Evolutionary conservation across 108 stramenopile species (phyloP), one percentile per base, ranked within the genome.

Genomic region (Poteriospumella lacustris): DNA sequence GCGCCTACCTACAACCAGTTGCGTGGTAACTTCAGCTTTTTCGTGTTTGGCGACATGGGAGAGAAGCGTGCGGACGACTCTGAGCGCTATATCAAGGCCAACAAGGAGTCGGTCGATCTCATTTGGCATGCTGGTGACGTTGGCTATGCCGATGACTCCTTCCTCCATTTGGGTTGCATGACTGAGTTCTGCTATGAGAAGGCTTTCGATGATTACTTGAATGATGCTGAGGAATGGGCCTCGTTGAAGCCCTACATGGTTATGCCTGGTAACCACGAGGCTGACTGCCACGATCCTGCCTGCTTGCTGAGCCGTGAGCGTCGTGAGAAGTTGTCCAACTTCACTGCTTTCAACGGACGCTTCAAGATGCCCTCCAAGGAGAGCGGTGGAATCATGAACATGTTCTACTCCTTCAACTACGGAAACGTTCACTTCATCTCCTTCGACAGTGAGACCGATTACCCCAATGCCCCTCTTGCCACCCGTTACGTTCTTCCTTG

Each of bases 321-420:
- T 76, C 43, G 75, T 47, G 41, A 85, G 67, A 60, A 59, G 9
- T 76, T 84, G 56, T n/a, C 76, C 3, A 83, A 81, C 15, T 87
- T 87, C 78, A 69, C 77, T 44, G 86, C 86, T 28, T 87, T 78
- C 44, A 83, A 81, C 33, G 43, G 47, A 15, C 83, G 86, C 0
- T 87, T 85, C 41, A 79, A 80, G 34, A 85, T 87, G 85, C 86
- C 86, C 26, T 87, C 85, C 1, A 24, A 24, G 0, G 86, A 87
- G 59, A 79, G 69, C 29, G 83, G 80, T 0, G 78, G 83, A 5
- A 76, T 77, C 3, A 24, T 52, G 19, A 69, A 83, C 60, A 84
- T 85, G 85, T 84, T 81, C 82, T 82, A 84, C 78, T 79, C 78
- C 38, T 87, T 82, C 67, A 84, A 84, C 47, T 58, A 82, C 43